Percentiles rank a stretch among this genome's conserved stretches.
These are phyloP conservation scores for Buxus sempervirens DNA, from an alignment of 164 flowering plant genomes.

Conservation along the genomic window DNA sequence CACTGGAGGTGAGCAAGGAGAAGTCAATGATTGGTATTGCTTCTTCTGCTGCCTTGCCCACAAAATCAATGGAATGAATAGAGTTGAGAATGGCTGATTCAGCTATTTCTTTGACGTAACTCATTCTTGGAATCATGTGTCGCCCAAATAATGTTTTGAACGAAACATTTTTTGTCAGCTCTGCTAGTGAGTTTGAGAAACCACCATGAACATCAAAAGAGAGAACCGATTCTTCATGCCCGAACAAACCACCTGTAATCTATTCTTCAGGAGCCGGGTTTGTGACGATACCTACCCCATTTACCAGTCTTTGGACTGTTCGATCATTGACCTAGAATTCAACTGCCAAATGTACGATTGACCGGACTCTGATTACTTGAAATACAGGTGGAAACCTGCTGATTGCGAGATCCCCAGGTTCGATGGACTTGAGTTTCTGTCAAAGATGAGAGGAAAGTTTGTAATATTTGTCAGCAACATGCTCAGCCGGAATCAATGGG, in stretches of 20 bases:
- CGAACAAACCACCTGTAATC: conserved; percentile 49
- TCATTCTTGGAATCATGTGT: no score
- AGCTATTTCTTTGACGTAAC: no score
- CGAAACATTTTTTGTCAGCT: conserved; percentile 39
- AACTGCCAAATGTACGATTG: conserved; percentile 82
- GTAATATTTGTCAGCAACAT: conserved; percentile 97
- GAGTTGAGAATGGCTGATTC: no score
- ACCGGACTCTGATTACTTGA: conserved; percentile 78
- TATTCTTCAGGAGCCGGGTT: conserved; percentile 75
- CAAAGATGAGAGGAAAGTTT: conserved; percentile 65
- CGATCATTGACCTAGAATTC: conserved; percentile 73
- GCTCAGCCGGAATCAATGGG: conserved; percentile 87
- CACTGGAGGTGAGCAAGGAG: no score
- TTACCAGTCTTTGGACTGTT: conserved; percentile 54
- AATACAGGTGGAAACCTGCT: conserved; percentile 71
- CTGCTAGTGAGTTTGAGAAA: conserved; percentile 31
- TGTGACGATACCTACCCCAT: conserved; percentile 60
- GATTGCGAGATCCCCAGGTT: conserved; percentile 82
- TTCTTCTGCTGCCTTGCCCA: no score
- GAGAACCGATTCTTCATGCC: conserved; percentile 32
- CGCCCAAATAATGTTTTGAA: no score
- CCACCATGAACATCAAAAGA: conserved; percentile 20
- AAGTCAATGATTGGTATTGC: no score
- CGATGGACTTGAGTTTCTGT: conserved; percentile 58
- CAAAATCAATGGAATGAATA: no score